Base-by-base conservation (phyloP, 352 stramenopile species). In the Globisporangium barbulae region DNA sequence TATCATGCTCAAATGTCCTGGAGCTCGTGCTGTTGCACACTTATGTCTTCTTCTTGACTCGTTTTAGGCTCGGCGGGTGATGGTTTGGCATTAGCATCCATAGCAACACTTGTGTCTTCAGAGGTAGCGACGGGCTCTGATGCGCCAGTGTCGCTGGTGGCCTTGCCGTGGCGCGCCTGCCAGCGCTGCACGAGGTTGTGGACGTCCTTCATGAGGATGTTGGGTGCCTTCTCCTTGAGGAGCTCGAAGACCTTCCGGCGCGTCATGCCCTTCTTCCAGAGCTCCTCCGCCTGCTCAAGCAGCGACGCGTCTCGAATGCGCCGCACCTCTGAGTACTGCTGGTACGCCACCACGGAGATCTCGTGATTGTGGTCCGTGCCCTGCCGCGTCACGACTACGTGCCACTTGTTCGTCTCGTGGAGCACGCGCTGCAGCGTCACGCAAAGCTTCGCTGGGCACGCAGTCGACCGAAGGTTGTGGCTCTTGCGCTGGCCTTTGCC, bases 201-300 rank as follows among this genome's bases (percentile, higher is more conserved):
- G 12, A 93, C 76, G 58, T 93, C 83, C 52, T 93, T 93, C 83
- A 93, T 93, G 15, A 89, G 61, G 33, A 93, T 76, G 52, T 67
- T 81, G 13, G 76, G 72, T 19, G 76, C 75, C 19, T 73, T 72
- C n/a, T 85, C 80, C 57, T 91, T 90, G 17, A 93, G 63, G 57
- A 85, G 88, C 67, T 93, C 81, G 44, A 83, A 93, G 45, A 93
- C 72, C 30, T 83, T 81, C 41, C 83, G 81, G 37, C 83, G 76
- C 42, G 76, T 75, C 33, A 73, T 70, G 21, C 83, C 83, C 12
- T 71, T 65, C 31, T 74, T 73, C 83, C 83, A 93, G 31, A 93
- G 71, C 22, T 74, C 68, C 53, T 93, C 79, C 0, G 81, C 83
- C 17, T 75, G 72, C 6, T 68, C 69, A n/a, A 93, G 70, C 19